phyloP scores from a whole-genome alignment of 306 rosid genomes.

The Cucumis melo region DNA sequence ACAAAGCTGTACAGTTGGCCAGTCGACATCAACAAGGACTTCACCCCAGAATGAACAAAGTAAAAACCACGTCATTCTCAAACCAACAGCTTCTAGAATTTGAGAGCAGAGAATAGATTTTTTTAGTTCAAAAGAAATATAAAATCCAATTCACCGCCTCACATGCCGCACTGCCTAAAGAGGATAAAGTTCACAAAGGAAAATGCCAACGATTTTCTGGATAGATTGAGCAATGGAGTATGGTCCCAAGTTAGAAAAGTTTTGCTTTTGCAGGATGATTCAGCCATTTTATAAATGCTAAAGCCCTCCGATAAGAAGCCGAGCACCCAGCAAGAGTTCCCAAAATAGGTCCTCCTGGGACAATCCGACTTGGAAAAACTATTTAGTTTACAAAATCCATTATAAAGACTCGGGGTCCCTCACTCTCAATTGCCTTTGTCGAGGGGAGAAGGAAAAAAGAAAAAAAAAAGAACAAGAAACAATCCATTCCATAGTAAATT shows the following conservation, averaged over 20 bases:
- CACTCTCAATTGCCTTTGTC: too few species aligned
- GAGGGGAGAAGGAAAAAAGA: background rate
- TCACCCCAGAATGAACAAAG: background rate
- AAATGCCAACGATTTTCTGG: background rate
- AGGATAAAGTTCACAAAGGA: background rate
- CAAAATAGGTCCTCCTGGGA: background rate
- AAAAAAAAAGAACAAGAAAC: background rate
- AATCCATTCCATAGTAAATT: background rate
- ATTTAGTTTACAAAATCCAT: too few species aligned
- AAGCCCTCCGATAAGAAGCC: background rate
- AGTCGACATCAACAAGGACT: slow-evolving; percentile 3
- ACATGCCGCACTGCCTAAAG: background rate
- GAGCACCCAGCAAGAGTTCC: background rate
- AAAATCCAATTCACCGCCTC: background rate
- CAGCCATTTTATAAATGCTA: background rate
- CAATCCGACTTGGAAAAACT: background rate
- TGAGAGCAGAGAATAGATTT: background rate
- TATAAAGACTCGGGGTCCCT: too few species aligned
- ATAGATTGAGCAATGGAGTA: background rate
- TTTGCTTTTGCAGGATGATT: background rate
- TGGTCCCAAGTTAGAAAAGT: background rate
- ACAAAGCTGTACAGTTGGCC: background rate
- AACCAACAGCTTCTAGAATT: background rate
- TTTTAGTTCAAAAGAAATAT: background rate
- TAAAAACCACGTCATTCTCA: slow-evolving; percentile 3